Evolutionary conservation across 2,329 filamentous ascomycete species (phyloP).

Genomic region (Penicillium concentricum): DNA sequence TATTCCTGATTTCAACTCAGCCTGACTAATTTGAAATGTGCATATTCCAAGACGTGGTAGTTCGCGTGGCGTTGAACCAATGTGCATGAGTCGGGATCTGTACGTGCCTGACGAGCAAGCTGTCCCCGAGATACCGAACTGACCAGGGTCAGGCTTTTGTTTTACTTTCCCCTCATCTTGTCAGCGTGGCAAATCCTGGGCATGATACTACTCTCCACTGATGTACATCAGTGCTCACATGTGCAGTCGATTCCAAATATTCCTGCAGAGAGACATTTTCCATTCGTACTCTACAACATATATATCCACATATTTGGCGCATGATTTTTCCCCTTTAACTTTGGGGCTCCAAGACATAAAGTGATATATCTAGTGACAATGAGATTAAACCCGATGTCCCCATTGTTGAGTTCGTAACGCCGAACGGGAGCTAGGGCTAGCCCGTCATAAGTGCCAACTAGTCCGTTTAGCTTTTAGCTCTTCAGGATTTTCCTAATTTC

Average conservation of each 20-base stretch:
- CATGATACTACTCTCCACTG: slow-evolving; percentile 1
- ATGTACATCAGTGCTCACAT: background rate
- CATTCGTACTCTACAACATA: background rate
- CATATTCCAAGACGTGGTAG: slow-evolving; percentile 9
- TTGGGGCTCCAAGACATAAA: background rate
- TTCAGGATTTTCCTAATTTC: background rate
- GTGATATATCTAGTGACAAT: background rate
- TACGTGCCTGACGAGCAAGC: slow-evolving; percentile 8
- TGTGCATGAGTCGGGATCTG: slow-evolving; percentile 10
- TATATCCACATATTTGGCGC: fast-evolving
- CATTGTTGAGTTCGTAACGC: background rate
- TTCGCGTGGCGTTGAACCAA: background rate
- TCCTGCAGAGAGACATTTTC: background rate
- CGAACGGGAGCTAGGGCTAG: background rate
- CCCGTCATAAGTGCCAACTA: background rate
- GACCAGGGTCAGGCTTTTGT: slow-evolving; percentile 5
- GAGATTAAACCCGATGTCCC: background rate
- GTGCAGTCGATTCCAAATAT: slow-evolving; percentile 11
- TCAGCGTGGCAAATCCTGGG: slow-evolving; percentile 12
- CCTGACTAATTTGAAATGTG: slow-evolving; percentile 10
- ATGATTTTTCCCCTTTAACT: background rate
- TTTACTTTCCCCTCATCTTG: background rate
- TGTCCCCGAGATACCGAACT: background rate
- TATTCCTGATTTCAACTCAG: slow-evolving; percentile 11
- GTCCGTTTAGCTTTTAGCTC: background rate